phyloP scores from a whole-genome alignment of 2,329 filamentous ascomycete species.

The Scedosporium apiospermum region DNA sequence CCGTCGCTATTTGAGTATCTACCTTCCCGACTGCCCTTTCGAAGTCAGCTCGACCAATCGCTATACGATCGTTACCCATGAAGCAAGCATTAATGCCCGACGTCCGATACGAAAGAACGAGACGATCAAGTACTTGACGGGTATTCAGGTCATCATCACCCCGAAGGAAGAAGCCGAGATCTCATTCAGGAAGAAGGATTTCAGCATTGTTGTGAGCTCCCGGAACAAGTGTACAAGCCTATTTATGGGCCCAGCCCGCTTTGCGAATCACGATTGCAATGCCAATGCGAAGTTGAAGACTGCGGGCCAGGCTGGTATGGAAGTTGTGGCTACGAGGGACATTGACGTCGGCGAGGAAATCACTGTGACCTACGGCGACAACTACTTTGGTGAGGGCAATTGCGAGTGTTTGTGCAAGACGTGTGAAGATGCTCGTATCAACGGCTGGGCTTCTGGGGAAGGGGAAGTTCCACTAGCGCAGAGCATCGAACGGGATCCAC shows the following conservation, averaged over 20 bases:
- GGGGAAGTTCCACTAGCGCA: constrained; percentile 34
- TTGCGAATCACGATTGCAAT: constrained; percentile 94
- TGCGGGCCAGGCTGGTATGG: constrained; percentile 75
- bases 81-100: constrained; percentile 79
- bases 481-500: constrained; percentile 43
- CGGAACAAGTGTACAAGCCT: constrained; percentile 83
- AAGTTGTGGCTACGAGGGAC: constrained; percentile 73
- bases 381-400: constrained; percentile 92
- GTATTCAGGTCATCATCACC: constrained; percentile 87
- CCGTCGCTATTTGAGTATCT: constrained; percentile 85
- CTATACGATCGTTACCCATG: constrained; percentile 84
- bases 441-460: constrained; percentile 67
- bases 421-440: constrained; percentile 65
- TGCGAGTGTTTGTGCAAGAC: constrained; percentile 88
- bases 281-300: constrained; percentile 86
- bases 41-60: constrained; percentile 88
- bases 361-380: constrained; percentile 90
- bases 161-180: constrained; percentile 81
- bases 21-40: constrained; percentile 87
- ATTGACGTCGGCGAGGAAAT: constrained; percentile 90
- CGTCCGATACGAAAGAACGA: constrained; percentile 72
- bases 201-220: constrained; percentile 92
- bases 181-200: constrained; percentile 77
- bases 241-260: constrained; percentile 89
- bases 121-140: constrained; percentile 80